Conservation (phyloP, 305 asterid species). For the Striga hermonthica region DNA sequence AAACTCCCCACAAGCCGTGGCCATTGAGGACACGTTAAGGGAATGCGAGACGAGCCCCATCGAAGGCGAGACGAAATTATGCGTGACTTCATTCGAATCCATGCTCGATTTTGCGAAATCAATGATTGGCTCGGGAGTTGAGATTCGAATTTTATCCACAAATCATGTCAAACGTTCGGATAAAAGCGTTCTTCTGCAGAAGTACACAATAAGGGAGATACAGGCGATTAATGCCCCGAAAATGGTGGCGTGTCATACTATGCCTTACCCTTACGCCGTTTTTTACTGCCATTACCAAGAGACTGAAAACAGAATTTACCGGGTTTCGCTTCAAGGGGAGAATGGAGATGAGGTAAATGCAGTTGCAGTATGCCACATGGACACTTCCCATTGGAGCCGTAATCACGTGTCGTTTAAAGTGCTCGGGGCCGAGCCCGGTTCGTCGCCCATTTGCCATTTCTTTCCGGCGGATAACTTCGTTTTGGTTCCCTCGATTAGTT, state of each 20-base stretch:
- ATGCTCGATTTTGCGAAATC: conserved; percentile 51
- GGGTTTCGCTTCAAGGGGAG: conserved; percentile 48
- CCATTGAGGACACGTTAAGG: conserved; percentile 61
- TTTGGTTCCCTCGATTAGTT: conserved; percentile 39
- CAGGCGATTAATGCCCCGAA: conserved; percentile 41
- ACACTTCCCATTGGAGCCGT: conserved; percentile 66
- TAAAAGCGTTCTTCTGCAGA: conserved; percentile 34
- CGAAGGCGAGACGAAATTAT: conserved; percentile 61
- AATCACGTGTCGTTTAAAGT: conserved; percentile 59
- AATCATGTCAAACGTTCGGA: conserved; percentile 34
- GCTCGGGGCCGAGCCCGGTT: conserved; percentile 60
- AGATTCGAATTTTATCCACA: conserved; percentile 43
- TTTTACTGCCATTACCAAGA: conserved; percentile 65
- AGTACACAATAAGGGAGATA: conserved; percentile 38
- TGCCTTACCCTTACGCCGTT: conserved; percentile 69
- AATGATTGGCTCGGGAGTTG: conserved; percentile 36
- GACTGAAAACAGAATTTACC: conserved; percentile 48
- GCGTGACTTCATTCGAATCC: conserved; percentile 61
- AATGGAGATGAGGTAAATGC: conserved; percentile 57
- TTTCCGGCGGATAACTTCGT: conserved; percentile 76
- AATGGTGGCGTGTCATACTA: conserved; percentile 62
- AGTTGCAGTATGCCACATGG: conserved; percentile 78
- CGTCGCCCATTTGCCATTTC: conserved; percentile 72
- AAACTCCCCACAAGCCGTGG: conserved; percentile 58
- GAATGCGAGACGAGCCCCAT: conserved; percentile 56